Conservation (phyloP, 2,329 filamentous ascomycete genomes). For the Fusarium beomiforme region DNA sequence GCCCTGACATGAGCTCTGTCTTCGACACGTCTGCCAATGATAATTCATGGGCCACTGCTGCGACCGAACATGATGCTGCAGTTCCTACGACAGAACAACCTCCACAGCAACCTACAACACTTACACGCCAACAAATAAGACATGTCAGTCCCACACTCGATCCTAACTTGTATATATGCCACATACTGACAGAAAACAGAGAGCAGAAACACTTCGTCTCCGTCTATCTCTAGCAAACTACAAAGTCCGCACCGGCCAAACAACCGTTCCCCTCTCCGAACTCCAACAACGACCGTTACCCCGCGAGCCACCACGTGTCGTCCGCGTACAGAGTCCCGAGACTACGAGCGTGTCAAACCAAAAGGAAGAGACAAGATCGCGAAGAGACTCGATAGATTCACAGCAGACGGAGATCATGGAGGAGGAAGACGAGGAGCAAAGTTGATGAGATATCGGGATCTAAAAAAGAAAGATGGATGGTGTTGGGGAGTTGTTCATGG, state of each 20-base stretch:
- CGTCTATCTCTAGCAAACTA: slow-evolving; percentile 78
- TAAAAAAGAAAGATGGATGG: neutral
- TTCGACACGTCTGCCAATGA: slow-evolving; percentile 61
- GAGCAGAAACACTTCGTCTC: slow-evolving; percentile 72
- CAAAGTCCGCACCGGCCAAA: slow-evolving; percentile 79
- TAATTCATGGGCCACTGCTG: slow-evolving; percentile 58
- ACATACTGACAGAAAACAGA: slow-evolving; percentile 50
- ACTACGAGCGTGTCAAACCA: neutral
- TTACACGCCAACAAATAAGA: slow-evolving; percentile 64
- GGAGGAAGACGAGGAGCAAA: slow-evolving; percentile 6
- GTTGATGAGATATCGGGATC: neutral
- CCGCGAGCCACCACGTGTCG: slow-evolving; percentile 30
- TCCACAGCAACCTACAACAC: slow-evolving; percentile 11
- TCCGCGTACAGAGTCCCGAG: slow-evolving; percentile 41
- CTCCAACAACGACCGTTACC: slow-evolving; percentile 57
- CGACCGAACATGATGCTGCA: slow-evolving; percentile 59
- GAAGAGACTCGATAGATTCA: slow-evolving; percentile 28
- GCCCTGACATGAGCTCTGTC: slow-evolving; percentile 58
- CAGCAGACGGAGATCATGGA: slow-evolving; percentile 29
- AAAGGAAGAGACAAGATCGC: slow-evolving; percentile 8
- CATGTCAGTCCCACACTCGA: slow-evolving; percentile 50
- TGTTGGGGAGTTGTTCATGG: slow-evolving; percentile 21
- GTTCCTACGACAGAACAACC: slow-evolving; percentile 16
- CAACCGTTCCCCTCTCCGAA: slow-evolving; percentile 69
- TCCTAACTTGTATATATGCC: neutral